These are phyloP conservation scores for Venturia carpophila DNA, from an alignment of 2,329 filamentous ascomycete genomes.

Conservation along the genomic window DNA sequence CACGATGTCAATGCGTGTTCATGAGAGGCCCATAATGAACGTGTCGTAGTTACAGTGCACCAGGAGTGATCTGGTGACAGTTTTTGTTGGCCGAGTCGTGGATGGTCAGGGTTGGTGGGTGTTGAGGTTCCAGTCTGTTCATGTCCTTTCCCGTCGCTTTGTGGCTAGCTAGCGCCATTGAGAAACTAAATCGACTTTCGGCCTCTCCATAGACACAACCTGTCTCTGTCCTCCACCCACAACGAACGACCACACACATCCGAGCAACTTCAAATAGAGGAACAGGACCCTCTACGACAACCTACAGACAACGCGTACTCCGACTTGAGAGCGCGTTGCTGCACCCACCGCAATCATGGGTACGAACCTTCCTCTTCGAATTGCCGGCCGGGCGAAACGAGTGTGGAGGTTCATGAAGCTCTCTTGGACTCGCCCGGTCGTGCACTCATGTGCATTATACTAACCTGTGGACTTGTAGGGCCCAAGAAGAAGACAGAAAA, in stretches of 20 bases:
- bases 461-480: constrained; percentile 46
- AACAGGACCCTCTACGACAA: constrained; percentile 15
- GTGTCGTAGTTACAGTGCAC: not conserved
- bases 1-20: not conserved
- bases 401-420: constrained; percentile 4
- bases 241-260: not conserved
- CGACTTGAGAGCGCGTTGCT: constrained; percentile 11
- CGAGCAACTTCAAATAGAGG: constrained; percentile 21
- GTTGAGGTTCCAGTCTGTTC: not conserved
- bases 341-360: constrained; percentile 51
- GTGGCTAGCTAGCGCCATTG: not conserved
- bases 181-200: constrained; percentile 31
- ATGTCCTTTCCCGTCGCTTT: not conserved
- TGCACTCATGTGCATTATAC: not conserved
- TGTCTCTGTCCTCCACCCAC: not conserved
- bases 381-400: not conserved
- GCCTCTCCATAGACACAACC: constrained; percentile 28
- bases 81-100: not conserved
- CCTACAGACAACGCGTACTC: constrained; percentile 11
- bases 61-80: not conserved
- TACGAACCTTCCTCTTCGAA: constrained; percentile 26
- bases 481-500: constrained; percentile 90
- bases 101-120: not conserved
- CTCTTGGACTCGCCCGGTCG: not conserved
- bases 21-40: not conserved